Conservation (phyloP, 192 early-diverging fungal genomes). For the Gonapodya prolifera region DNA sequence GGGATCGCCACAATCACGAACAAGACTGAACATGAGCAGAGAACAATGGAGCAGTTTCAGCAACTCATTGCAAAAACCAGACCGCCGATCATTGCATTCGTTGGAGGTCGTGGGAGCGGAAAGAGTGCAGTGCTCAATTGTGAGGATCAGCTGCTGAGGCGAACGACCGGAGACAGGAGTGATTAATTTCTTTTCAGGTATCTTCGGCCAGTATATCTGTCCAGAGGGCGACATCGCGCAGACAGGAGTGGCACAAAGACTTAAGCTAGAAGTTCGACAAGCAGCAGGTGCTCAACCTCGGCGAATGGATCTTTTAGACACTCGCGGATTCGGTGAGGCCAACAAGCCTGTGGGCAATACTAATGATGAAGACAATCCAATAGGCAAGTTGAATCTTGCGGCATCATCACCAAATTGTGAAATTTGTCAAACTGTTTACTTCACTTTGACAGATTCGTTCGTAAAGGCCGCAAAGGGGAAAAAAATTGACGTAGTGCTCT, state of each 20-base stretch:
- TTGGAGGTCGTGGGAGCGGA: not conserved
- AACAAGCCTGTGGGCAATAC: not conserved
- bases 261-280: not conserved
- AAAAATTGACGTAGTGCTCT: conserved; percentile 1
- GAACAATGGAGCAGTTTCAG: not conserved
- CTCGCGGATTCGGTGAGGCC: not conserved
- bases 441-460: not conserved
- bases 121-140: not conserved
- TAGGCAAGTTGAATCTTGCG: not conserved
- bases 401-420: conserved; percentile 1
- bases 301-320: not conserved
- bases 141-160: not conserved
- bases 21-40: not conserved
- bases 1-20: not conserved
- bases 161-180: not conserved
- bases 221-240: not conserved
- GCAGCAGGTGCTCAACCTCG: not conserved
- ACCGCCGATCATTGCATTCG: not conserved
- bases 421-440: not conserved
- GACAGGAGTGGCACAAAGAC: not conserved
- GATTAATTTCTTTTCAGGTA: conserved; percentile 1
- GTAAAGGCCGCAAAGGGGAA: not conserved
- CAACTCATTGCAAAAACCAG: not conserved
- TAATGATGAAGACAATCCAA: conserved; percentile 1
- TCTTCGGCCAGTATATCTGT: not conserved